A percentile compares a stretch with the other conserved stretches of the same genome.
phyloP scores from a whole-genome alignment of 1,139 yeast genomes.

The Suhomyces maxii region DNA sequence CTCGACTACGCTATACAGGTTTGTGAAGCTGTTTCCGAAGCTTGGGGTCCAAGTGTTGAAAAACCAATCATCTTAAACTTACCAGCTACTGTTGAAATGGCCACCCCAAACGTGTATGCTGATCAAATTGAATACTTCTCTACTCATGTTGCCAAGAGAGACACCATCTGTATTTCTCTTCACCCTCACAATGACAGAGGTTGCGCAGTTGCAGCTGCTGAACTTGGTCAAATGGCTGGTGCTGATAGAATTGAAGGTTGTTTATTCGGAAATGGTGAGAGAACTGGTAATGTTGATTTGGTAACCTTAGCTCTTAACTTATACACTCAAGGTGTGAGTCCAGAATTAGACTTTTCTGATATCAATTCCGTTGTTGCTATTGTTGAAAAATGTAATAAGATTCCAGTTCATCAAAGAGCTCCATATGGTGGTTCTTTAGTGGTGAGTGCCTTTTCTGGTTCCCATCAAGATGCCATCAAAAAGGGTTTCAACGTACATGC shows the following conservation, averaged over 20 bases:
- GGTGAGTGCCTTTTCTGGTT: conserved; percentile 94
- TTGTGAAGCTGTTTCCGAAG: conserved; percentile 92
- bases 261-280: conserved; percentile 95
- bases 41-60: conserved; percentile 86
- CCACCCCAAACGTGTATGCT: conserved; percentile 92
- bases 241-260: conserved; percentile 99
- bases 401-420: conserved; percentile 89
- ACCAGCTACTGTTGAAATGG: conserved; percentile 98
- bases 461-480: conserved; percentile 98
- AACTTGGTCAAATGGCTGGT: conserved; percentile 90
- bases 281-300: conserved; percentile 96
- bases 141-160: conserved; percentile 76
- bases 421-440: conserved; percentile 97
- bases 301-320: conserved; percentile 90
- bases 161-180: conserved; percentile 81
- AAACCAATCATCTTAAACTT: conserved; percentile 90
- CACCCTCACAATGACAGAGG: conserved; percentile 98
- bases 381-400: conserved; percentile 92
- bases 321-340: conserved; percentile 91
- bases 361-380: conserved; percentile 77
- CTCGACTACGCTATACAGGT: conserved; percentile 79
- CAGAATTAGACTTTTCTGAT: conserved; percentile 85
- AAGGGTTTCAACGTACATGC: conserved; percentile 79
- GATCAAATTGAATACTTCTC: conserved; percentile 93
- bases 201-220: conserved; percentile 97